phyloP scores from a whole-genome alignment of 2,329 filamentous ascomycete genomes.

The Talaromyces funiculosus region DNA sequence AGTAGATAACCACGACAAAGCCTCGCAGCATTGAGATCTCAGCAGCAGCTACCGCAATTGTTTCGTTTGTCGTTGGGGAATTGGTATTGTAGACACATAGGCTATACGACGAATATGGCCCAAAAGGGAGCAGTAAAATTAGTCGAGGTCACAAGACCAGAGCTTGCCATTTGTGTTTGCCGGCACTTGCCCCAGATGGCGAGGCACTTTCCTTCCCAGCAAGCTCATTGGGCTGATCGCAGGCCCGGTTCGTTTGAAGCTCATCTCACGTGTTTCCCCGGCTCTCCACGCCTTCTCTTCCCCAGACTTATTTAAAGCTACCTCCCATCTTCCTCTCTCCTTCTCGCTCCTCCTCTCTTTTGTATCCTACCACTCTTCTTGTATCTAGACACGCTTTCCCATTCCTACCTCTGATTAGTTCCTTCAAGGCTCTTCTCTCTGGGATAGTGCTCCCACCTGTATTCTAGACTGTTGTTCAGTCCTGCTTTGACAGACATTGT shows the following conservation, averaged over 20 bases:
- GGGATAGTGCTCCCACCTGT: background rate
- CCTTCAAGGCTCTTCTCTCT: background rate
- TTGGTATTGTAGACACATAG: background rate
- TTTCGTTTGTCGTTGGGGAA: background rate
- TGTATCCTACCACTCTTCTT: background rate
- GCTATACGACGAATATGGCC: background rate
- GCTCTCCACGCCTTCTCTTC: background rate
- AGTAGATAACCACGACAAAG: background rate
- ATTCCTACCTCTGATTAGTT: background rate
- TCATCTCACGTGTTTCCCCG: conserved; percentile 1
- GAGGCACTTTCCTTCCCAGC: background rate
- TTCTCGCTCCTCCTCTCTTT: background rate
- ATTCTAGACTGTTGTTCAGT: background rate
- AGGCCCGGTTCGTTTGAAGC: background rate
- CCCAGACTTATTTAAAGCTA: background rate
- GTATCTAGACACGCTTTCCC: background rate
- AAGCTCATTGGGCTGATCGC: background rate
- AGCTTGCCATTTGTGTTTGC: background rate
- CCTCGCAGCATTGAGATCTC: background rate
- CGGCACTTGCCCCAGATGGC: background rate
- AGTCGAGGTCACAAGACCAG: conserved; percentile 4
- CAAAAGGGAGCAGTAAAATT: background rate
- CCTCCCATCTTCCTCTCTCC: background rate
- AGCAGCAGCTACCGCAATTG: background rate
- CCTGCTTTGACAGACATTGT: background rate